These are phyloP conservation scores for Pestalotiopsis sp. DNA, from an alignment of 2,329 filamentous ascomycete genomes.

Conservation along the genomic window DNA sequence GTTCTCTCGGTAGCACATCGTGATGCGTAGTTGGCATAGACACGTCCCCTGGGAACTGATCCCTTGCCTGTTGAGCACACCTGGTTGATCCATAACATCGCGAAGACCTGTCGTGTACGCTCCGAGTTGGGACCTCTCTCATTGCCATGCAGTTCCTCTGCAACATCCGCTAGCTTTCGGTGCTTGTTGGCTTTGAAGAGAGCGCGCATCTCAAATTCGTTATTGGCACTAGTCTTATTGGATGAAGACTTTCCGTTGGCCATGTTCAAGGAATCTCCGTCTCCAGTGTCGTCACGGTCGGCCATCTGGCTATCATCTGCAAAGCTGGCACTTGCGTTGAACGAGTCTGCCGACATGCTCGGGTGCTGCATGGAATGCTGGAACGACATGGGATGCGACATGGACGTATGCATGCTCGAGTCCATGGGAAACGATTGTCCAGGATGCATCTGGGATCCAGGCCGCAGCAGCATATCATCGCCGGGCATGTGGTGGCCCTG, in stretches of 20 bases:
- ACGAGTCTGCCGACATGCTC: constrained; percentile 57
- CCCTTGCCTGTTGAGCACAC: constrained; percentile 76
- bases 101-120: constrained; percentile 82
- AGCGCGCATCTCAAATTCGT: constrained; percentile 79
- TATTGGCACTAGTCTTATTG: constrained; percentile 72
- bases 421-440: constrained; percentile 53
- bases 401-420: constrained; percentile 49
- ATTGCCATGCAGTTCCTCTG: constrained; percentile 75
- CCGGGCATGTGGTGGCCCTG: constrained; percentile 46
- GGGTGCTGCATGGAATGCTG: constrained; percentile 50
- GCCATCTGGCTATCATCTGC: constrained; percentile 64
- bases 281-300: constrained; percentile 62
- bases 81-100: constrained; percentile 82
- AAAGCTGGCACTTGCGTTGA: constrained; percentile 54
- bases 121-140: constrained; percentile 82
- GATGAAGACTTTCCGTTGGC: constrained; percentile 57
- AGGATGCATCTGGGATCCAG: constrained; percentile 57
- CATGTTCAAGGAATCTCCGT: constrained; percentile 53
- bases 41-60: constrained; percentile 88
- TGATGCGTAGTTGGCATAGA: constrained; percentile 94
- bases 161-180: constrained; percentile 71
- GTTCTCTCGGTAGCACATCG: constrained; percentile 92
- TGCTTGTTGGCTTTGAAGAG: constrained; percentile 71
- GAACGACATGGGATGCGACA: constrained; percentile 46
- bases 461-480: constrained; percentile 63